Base-by-base conservation (phyloP, 2,329 filamentous ascomycete genomes). In the Penicillium sp. region DNA sequence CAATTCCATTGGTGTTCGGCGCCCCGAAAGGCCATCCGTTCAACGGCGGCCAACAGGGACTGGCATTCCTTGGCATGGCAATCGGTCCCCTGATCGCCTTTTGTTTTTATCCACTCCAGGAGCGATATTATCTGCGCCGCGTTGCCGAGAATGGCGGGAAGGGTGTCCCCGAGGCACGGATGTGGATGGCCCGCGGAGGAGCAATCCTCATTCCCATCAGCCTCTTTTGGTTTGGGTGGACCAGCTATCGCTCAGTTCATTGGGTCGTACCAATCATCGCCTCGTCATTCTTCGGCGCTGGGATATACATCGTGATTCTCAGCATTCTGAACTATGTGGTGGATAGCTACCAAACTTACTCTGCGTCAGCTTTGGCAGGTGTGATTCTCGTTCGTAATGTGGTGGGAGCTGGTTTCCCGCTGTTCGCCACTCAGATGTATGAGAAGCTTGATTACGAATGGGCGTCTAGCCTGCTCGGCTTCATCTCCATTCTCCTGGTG, bases 271-370 rank as follows among this genome's bases (percentile, higher is more conserved):
- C 84, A 6, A 84, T 88, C 77, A 72, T 89, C 45, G 88, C 85
- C 53, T 81, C 81, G 1, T 78, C 78, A 2, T 77, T 88, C 52
- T 83, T 90, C 50, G 88, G 86, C 11, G 84, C 90, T 36, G 87
- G 87, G 50, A 89, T 90, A 63, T 88, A 87, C 54, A 76, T 82
- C 31, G 88, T 88, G 49, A 89, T 89, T 72, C 86, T 88, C 80
- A 85, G 85, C 13, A 88, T 86, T 5, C 86, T 89, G 58, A 86
- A 90, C 70, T 90, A 90, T 72, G 88, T 90, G 78, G 83, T 89
- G 39, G 86, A 84, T 57, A 85, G 86, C 5, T 89, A 90, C 63
- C 88, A 87, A 0, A 84, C 84, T 0, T 89, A 88, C 67, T 83
- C 86, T 1, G 87, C 88, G 1, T 88, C 85, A 0, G 88, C 88